Percentiles rank a stretch among this genome's conserved stretches.
Evolutionary conservation across 2,329 filamentous ascomycete species (phyloP).

Genomic region (Botrytis porri): DNA sequence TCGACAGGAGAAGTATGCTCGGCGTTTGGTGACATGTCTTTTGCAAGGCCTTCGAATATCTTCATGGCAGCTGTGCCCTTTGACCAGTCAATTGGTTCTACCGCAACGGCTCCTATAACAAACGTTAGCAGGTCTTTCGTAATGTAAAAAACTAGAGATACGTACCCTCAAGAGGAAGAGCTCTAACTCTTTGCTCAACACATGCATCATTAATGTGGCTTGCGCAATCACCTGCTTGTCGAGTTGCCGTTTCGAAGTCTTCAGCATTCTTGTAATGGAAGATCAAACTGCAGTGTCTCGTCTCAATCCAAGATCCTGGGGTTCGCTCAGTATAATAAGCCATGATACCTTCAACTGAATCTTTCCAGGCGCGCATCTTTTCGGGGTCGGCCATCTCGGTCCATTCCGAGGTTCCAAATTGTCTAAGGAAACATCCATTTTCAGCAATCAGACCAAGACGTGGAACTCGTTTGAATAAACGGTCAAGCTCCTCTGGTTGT

Average conservation of each 20-base stretch:
- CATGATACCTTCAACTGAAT: slow-evolving; percentile 76
- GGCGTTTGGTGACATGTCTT: slow-evolving; percentile 39
- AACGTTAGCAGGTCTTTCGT: slow-evolving; percentile 4
- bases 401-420: slow-evolving; percentile 69
- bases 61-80: slow-evolving; percentile 79
- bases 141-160: background rate
- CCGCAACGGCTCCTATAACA: slow-evolving; percentile 62
- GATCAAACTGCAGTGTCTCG: slow-evolving; percentile 85
- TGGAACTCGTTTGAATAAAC: slow-evolving; percentile 78
- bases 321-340: slow-evolving; percentile 88
- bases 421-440: slow-evolving; percentile 86
- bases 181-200: slow-evolving; percentile 77
- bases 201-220: slow-evolving; percentile 95
- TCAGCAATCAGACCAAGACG: slow-evolving; percentile 88
- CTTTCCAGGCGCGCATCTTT: slow-evolving; percentile 75
- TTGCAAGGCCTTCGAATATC: slow-evolving; percentile 61
- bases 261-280: slow-evolving; percentile 87
- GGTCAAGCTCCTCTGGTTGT: slow-evolving; percentile 82
- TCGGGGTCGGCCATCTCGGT: slow-evolving; percentile 70
- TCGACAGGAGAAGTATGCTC: slow-evolving; percentile 54
- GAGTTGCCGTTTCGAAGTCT: slow-evolving; percentile 69
- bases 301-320: slow-evolving; percentile 82
- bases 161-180: slow-evolving; percentile 67
- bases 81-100: slow-evolving; percentile 82
- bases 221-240: slow-evolving; percentile 84